Percentiles rank a stretch among this genome's conserved stretches.
Conservation (phyloP, 139 green algal genomes). For the Closterium sp. region DNA sequence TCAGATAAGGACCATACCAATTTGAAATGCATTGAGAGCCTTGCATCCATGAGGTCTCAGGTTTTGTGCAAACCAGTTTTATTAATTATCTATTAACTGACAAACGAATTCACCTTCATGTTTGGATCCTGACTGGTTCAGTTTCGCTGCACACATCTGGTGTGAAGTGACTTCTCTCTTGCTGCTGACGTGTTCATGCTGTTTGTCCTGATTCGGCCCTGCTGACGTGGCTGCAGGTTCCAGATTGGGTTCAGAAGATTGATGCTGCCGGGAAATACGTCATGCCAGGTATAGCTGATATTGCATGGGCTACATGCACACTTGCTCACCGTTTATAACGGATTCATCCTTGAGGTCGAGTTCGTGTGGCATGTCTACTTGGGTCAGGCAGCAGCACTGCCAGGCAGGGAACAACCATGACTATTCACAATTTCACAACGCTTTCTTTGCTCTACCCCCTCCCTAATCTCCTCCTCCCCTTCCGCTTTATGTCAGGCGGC, state of each 20-base stretch:
- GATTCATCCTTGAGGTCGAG: no score
- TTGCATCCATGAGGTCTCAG: no score
- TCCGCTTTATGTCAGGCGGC: constrained; percentile 63
- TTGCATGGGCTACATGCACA: background rate
- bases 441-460: background rate
- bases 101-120: no score
- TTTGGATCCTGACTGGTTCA: no score
- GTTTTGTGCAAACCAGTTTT: no score
- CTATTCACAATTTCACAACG: no score
- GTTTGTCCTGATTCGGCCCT: background rate
- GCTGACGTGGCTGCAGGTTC: constrained; percentile 23
- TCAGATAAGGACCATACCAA: no score
- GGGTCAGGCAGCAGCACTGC: no score
- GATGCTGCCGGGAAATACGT: constrained; percentile 78
- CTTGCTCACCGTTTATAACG: no score
- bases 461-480: background rate
- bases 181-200: background rate
- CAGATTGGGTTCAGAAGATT: constrained; percentile 59
- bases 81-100: no score
- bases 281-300: constrained; percentile 75
- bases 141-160: background rate
- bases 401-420: no score
- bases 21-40: background rate
- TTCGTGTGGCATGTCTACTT: no score
- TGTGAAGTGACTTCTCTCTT: background rate